Conservation (phyloP, 768 basidiomycete species). For the Exidia glandulosa region DNA sequence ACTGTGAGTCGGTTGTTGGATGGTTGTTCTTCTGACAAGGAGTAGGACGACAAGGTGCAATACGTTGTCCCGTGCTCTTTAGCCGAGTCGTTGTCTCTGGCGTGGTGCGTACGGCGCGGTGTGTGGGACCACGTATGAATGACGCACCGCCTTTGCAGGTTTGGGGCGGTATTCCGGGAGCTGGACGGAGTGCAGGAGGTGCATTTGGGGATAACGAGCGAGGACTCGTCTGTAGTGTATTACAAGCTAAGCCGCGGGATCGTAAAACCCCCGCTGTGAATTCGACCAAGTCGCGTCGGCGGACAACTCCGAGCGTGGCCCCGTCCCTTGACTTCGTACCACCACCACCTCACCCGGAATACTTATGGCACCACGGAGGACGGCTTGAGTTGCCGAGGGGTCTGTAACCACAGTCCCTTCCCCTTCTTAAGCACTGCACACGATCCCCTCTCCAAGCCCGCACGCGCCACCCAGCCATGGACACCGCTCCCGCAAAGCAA, state of each 20-base stretch:
- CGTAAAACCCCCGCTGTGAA: slow-evolving; percentile 38
- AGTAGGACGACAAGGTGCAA: slow-evolving; percentile 32
- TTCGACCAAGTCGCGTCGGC: background rate
- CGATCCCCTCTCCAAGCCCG: slow-evolving; percentile 18
- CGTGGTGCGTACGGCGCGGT: slow-evolving; percentile 33
- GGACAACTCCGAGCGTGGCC: background rate
- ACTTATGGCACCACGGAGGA: background rate
- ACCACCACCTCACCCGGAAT: background rate
- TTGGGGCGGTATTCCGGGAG: slow-evolving; percentile 43
- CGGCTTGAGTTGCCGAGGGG: slow-evolving; percentile 64
- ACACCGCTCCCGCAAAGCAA: slow-evolving; percentile 36
- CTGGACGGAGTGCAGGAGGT: slow-evolving; percentile 39
- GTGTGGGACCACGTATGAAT: background rate
- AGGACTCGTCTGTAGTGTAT: slow-evolving; percentile 76
- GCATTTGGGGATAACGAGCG: slow-evolving; percentile 59
- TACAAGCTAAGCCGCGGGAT: slow-evolving; percentile 73
- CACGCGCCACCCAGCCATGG: slow-evolving; percentile 6
- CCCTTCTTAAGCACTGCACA: slow-evolving; percentile 42
- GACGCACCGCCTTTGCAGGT: slow-evolving; percentile 25
- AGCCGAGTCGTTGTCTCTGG: slow-evolving; percentile 51
- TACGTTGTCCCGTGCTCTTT: slow-evolving; percentile 57
- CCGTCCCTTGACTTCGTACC: background rate
- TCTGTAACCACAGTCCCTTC: slow-evolving; percentile 42
- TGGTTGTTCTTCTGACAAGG: background rate
- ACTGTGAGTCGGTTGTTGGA: slow-evolving; percentile 25